phyloP scores from a whole-genome alignment of 1,284 basidiomycete genomes.

The Cryptococcus sp. region DNA sequence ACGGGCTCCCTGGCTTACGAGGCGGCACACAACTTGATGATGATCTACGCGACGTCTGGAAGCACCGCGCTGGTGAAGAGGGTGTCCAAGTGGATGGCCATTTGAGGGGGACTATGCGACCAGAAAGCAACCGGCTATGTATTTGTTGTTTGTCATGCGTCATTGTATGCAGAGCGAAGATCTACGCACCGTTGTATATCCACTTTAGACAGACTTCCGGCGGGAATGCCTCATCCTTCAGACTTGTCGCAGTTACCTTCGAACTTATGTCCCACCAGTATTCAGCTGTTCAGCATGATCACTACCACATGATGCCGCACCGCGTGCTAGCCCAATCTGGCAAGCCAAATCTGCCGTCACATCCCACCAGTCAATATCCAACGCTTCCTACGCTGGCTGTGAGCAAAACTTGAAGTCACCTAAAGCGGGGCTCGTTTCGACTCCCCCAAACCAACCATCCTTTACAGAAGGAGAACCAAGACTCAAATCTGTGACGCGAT shows the following conservation, averaged over 20 bases:
- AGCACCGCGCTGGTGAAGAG: conserved; percentile 59
- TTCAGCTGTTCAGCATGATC: neutral
- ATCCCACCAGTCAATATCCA: conserved; percentile 15
- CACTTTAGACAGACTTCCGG: too few relatives aligned
- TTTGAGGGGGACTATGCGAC: conserved; percentile 12
- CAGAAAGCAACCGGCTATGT: neutral
- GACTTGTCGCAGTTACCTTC: conserved; percentile 5
- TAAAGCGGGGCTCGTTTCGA: too few relatives aligned
- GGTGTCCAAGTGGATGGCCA: conserved; percentile 42
- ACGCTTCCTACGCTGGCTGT: conserved; percentile 14
- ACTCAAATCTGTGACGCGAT: too few relatives aligned
- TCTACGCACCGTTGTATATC: too few relatives aligned
- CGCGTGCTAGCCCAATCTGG: neutral
- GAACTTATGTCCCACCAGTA: neutral
- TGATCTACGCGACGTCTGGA: conserved; percentile 74
- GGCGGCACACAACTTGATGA: conserved; percentile 81
- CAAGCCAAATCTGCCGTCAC: neutral
- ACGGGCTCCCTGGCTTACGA: conserved; percentile 57
- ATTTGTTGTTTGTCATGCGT: neutral
- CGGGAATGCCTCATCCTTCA: too few relatives aligned
- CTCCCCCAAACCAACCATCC: too few relatives aligned
- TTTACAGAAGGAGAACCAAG: too few relatives aligned
- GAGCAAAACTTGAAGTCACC: too few relatives aligned
- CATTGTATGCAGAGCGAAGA: too few relatives aligned
- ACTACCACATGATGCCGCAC: neutral